Conservation (phyloP, 495 filamentous ascomycete genomes). For the Penicillium soppii region DNA sequence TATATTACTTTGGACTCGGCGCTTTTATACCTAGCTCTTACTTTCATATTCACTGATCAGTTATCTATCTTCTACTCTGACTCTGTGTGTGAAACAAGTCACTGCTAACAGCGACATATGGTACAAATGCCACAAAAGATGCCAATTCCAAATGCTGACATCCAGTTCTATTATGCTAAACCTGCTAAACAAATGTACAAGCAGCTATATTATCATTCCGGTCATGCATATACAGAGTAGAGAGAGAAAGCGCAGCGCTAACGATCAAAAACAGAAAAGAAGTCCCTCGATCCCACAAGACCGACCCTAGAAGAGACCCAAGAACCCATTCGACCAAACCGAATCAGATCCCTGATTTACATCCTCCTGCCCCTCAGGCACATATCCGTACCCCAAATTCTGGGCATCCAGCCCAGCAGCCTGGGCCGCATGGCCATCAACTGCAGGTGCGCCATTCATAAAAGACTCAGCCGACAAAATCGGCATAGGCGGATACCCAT, state of each 20-base stretch:
- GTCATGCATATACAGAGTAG: background rate
- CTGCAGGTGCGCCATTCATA: conserved; percentile 6
- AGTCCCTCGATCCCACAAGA: background rate
- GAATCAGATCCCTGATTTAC: conserved; percentile 2
- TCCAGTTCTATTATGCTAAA: background rate
- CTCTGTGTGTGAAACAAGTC: too few relatives aligned
- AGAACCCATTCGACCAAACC: conserved; percentile 18
- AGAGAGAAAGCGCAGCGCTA: background rate
- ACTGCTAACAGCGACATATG: too few relatives aligned
- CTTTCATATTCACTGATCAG: conserved; percentile 1
- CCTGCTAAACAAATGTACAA: too few relatives aligned
- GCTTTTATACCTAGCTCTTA: background rate
- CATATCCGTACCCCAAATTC: conserved; percentile 5
- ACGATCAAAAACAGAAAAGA: background rate
- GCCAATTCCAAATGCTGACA: background rate
- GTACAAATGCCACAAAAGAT: too few relatives aligned
- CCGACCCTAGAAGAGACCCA: conserved; percentile 17
- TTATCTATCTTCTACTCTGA: background rate
- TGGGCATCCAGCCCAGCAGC: background rate
- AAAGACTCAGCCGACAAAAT: conserved; percentile 23
- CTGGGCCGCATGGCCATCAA: background rate
- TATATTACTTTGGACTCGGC: background rate
- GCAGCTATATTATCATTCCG: background rate
- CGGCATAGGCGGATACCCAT: conserved; percentile 7
- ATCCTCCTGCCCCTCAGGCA: conserved; percentile 3